These are phyloP conservation scores for Paecilomyces fulvus DNA, from an alignment of 2,329 filamentous ascomycete genomes.

Conservation along the genomic window DNA sequence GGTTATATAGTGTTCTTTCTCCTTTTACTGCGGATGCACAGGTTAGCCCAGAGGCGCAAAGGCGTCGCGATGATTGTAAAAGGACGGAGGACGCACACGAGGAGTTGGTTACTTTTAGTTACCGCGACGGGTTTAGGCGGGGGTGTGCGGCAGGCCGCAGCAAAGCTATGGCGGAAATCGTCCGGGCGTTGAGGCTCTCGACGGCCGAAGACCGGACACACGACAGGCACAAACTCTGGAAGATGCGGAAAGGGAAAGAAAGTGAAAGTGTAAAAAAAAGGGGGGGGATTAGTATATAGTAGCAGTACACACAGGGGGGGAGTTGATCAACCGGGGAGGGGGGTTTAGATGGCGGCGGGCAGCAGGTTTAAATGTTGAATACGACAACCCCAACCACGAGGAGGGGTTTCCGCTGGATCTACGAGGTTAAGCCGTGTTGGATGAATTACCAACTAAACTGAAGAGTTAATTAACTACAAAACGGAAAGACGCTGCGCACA, in stretches of 20 bases:
- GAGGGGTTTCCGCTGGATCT: background rate
- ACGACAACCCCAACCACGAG: background rate
- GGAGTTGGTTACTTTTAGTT: background rate
- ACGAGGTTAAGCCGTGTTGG: background rate
- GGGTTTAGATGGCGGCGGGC: background rate
- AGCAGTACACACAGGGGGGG: background rate
- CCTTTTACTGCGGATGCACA: background rate
- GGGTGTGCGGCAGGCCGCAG: background rate
- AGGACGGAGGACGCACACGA: background rate
- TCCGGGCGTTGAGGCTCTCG: background rate
- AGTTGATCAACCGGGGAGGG: background rate
- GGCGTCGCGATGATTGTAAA: background rate
- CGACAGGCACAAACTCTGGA: background rate
- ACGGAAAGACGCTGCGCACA: background rate
- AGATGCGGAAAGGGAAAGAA: background rate
- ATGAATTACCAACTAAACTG: background rate
- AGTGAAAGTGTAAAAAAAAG: background rate
- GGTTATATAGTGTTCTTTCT: background rate
- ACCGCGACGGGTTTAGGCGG: background rate
- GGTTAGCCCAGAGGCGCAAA: background rate
- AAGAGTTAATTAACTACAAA: too few relatives aligned
- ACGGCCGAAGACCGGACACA: background rate
- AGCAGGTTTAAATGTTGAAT: background rate
- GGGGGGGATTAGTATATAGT: background rate
- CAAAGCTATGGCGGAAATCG: background rate